These are phyloP conservation scores for Plantago elongata DNA, from an alignment of 257 asterid species.

Conservation along the genomic window DNA sequence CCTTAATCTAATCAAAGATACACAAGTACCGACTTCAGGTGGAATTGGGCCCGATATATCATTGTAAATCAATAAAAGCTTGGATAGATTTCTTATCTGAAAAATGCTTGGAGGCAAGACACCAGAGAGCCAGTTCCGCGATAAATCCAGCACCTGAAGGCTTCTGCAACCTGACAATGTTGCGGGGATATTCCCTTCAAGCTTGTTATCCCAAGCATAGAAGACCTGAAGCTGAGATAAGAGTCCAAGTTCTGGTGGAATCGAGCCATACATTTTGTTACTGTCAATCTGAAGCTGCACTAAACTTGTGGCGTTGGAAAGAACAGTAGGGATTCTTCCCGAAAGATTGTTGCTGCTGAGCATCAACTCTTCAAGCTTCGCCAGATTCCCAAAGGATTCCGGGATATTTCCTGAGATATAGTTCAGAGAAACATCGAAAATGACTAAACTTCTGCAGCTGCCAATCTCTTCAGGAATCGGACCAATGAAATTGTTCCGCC, in stretches of 20 bases:
- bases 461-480: constrained; percentile 56
- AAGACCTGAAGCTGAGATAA: constrained; percentile 48
- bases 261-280: constrained; percentile 59
- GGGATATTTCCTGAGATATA: constrained; percentile 50
- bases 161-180: constrained; percentile 54
- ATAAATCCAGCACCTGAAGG: constrained; percentile 71
- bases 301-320: constrained; percentile 52
- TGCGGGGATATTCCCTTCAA: constrained; percentile 61
- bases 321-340: constrained; percentile 65
- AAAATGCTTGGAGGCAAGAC: constrained; percentile 52
- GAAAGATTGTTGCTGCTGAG: constrained; percentile 68
- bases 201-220: constrained; percentile 79
- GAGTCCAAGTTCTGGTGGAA: constrained; percentile 56
- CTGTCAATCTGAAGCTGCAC: constrained; percentile 64
- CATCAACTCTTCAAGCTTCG: constrained; percentile 65
- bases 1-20: constrained; percentile 52
- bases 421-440: constrained; percentile 58
- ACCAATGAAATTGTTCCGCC: constrained; percentile 64
- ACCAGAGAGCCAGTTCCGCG: constrained; percentile 59
- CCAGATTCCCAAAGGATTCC: constrained; percentile 51
- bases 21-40: constrained; percentile 58
- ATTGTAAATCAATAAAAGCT: constrained; percentile 60
- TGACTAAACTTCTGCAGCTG: constrained; percentile 39
- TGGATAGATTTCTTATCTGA: constrained; percentile 55
- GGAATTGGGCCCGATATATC: constrained; percentile 65